Conservation (phyloP, 805 yeast species). For the Yarrowia osloensis region DNA sequence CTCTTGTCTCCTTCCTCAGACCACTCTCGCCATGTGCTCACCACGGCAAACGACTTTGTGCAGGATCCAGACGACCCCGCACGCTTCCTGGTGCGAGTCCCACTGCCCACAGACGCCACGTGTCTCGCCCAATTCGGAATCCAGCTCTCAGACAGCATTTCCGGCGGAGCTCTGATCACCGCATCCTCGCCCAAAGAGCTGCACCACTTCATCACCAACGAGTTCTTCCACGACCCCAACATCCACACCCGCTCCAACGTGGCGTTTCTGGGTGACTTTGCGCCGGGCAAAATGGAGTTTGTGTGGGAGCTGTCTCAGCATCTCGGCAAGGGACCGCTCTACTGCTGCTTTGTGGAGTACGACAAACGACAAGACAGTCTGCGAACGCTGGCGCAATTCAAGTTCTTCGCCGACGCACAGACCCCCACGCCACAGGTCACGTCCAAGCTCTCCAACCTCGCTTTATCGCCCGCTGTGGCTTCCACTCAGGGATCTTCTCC, state of each 20-base stretch:
- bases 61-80: conserved; percentile 34
- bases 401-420: conserved; percentile 35
- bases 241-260: conserved; percentile 46
- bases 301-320: conserved; percentile 39
- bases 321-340: conserved; percentile 39
- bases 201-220: conserved; percentile 42
- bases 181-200: conserved; percentile 38
- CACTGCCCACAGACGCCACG: conserved; percentile 33
- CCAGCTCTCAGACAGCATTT: conserved; percentile 32
- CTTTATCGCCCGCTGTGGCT: neutral
- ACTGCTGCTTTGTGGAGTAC: conserved; percentile 47
- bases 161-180: conserved; percentile 42
- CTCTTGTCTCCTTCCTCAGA: neutral
- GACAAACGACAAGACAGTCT: conserved; percentile 42
- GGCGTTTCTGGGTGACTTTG: conserved; percentile 43
- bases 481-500: neutral
- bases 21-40: neutral
- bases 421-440: neutral
- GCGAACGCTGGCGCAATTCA: conserved; percentile 41
- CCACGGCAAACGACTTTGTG: neutral
- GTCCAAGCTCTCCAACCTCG: neutral
- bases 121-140: conserved; percentile 34
- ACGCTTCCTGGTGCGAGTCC: conserved; percentile 32
- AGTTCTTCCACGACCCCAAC: conserved; percentile 44
- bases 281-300: conserved; percentile 37